Conservation (phyloP, 257 asterid genomes). For the Solanum bulbocastanum region DNA sequence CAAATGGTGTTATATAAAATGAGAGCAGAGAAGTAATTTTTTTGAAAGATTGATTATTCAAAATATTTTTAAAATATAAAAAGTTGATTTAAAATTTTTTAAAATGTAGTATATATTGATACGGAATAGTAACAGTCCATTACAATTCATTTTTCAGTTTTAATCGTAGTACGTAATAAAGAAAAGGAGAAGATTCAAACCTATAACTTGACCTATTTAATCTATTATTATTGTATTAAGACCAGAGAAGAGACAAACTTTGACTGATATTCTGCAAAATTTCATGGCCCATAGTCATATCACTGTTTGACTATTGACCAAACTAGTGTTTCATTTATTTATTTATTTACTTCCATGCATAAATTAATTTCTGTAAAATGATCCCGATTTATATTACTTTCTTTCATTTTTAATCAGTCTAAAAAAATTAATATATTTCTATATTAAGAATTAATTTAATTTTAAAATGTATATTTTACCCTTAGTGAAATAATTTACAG, state of each 20-base stretch:
- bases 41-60: not conserved
- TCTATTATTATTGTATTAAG: not conserved
- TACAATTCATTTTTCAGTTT: not conserved
- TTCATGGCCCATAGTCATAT: not conserved
- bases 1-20: too few species aligned
- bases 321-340: not conserved
- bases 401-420: too few species aligned
- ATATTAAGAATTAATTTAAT: too few species aligned
- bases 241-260: not conserved
- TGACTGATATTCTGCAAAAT: not conserved
- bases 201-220: not conserved
- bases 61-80: not conserved
- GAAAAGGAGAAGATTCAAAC: not conserved
- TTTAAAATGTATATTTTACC: too few species aligned
- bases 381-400: too few species aligned
- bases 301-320: conserved; percentile 11
- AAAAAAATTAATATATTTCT: too few species aligned
- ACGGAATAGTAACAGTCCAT: not conserved
- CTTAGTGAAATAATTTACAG: too few species aligned
- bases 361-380: not conserved
- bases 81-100: fast-evolving
- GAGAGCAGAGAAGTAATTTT: too few species aligned
- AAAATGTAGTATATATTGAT: not conserved
- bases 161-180: not conserved
- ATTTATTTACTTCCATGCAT: not conserved